Base-by-base conservation (phyloP, 768 basidiomycete species). In the Mycena venus region DNA sequence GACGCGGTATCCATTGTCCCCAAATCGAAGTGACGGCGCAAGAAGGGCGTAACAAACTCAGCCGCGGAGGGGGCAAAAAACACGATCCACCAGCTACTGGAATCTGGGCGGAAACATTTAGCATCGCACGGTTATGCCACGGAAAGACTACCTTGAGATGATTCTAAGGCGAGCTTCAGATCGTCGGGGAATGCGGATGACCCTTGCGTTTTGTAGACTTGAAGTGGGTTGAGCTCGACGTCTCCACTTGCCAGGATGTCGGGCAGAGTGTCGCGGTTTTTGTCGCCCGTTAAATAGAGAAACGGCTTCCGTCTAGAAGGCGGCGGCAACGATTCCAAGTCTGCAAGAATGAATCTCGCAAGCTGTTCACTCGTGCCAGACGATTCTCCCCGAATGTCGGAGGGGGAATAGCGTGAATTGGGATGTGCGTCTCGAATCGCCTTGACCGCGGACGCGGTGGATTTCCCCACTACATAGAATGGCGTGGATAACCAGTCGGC, bases 211-310 rank as follows among this genome's bases (percentile, higher is more conserved):
- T 86, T 87, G 78, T 96, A 96, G 11, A 95, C 94, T 79, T 93
- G 89, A 14, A 95, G 77, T 15, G 85, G 72, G 5, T 86, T 84
- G 34, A 94, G 79, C 38, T 77, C 76, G 2, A 94, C 79, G 1
- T 85, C 85, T 0, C 84, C 88, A 0, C 84, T 84, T 0, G 74
- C 69, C 42, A 96, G 83, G 11, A 92, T 86, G 19, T 74, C 83
- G 0, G 90, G 83, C 2, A 96, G 82, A 0, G 90, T 92, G 74
- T 95, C 94, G 21, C 90, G 86, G 71, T 95, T 96, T 86, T 96
- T 97, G 87, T 97, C 96, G 25, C 96, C 96, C 14, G 92, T 95
- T 11, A 98, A 87, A 80, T 95, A 96, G 8, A 97, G 81, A 59
- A 97, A 63, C 21, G 72, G 79, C 34, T 79, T 86, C 15, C 49